Evolutionary conservation across 768 basidiomycete species (phyloP).

Genomic region (Dacryopinax primogenitus): DNA sequence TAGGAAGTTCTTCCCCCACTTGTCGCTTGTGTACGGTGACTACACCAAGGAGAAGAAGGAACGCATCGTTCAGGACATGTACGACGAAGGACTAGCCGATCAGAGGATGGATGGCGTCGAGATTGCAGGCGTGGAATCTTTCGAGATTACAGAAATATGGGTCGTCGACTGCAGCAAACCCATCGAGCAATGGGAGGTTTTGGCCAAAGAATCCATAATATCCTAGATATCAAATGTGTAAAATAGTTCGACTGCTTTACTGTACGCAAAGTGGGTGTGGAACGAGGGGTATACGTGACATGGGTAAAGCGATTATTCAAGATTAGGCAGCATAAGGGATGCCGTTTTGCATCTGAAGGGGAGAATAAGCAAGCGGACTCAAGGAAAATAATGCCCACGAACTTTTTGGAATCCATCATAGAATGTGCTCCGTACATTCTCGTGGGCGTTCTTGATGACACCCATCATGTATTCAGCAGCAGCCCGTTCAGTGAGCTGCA

Average conservation of each 20-base stretch:
- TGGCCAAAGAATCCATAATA: slow-evolving; percentile 3
- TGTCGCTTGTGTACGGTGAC: not conserved
- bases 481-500: slow-evolving; percentile 69
- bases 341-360: slow-evolving; percentile 12
- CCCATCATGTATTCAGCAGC: slow-evolving; percentile 91
- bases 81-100: slow-evolving; percentile 3
- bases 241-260: no score
- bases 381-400: slow-evolving; percentile 22
- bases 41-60: slow-evolving; percentile 8
- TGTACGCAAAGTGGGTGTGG: no score
- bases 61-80: not conserved
- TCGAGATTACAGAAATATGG: slow-evolving; percentile 1
- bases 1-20: not conserved
- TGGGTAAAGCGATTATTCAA: not conserved
- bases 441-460: slow-evolving; percentile 81
- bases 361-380: not conserved
- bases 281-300: not conserved
- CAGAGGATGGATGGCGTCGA: not conserved
- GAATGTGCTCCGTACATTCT: slow-evolving; percentile 82
- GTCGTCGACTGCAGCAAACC: not conserved
- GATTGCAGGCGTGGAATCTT: not conserved
- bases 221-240: not conserved
- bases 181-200: not conserved
- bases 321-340: not conserved
- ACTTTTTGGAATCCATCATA: slow-evolving; percentile 95